Evolutionary conservation across 2,329 filamentous ascomycete species (phyloP).

Genomic region (Penicillium sp.): DNA sequence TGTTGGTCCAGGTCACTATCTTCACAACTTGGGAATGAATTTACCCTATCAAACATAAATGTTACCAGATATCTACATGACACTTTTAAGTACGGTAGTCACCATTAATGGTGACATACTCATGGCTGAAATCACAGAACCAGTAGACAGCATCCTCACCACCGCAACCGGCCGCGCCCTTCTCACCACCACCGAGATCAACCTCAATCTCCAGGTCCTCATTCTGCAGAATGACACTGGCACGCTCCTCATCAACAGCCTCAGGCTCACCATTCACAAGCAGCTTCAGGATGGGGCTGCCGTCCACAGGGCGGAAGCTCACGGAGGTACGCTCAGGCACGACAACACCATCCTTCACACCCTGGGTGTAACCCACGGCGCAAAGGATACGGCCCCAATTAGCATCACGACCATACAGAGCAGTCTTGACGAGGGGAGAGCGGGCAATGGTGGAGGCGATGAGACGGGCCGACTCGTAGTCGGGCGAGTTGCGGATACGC

Average conservation of each 20-base stretch:
- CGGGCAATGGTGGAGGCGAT: constrained; percentile 87
- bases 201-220: constrained; percentile 67
- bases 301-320: constrained; percentile 63
- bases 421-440: constrained; percentile 94
- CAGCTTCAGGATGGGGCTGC: constrained; percentile 59
- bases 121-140: constrained; percentile 71
- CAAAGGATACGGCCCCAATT: constrained; percentile 99
- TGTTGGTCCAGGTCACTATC: not conserved
- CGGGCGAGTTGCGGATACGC: constrained; percentile 72
- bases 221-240: constrained; percentile 61
- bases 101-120: constrained; percentile 71
- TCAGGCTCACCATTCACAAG: constrained; percentile 66
- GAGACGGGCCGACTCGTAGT: constrained; percentile 71
- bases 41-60: not conserved
- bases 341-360: constrained; percentile 51
- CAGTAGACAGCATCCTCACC: constrained; percentile 62
- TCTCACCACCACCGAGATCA: constrained; percentile 57
- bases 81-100: constrained; percentile 62
- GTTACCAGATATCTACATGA: not conserved
- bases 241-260: constrained; percentile 62
- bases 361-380: constrained; percentile 78
- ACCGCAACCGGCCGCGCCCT: constrained; percentile 45
- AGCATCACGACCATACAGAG: constrained; percentile 92
- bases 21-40: not conserved
- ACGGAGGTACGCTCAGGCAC: constrained; percentile 62